Conservation (phyloP, 495 filamentous ascomycete genomes). For the Cladorrhinum samala region DNA sequence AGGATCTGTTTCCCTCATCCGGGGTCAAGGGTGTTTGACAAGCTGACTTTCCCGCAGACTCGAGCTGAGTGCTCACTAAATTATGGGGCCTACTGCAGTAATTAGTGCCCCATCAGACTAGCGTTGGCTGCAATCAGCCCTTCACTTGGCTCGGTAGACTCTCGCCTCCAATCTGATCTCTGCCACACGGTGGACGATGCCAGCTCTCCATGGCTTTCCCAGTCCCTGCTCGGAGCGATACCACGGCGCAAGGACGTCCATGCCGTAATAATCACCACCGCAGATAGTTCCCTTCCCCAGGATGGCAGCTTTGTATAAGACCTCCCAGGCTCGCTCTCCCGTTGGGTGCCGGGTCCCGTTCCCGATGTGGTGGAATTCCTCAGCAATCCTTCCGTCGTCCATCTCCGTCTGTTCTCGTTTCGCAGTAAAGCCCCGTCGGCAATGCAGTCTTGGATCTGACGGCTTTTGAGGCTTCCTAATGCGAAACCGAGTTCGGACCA, state of each 20-base stretch:
- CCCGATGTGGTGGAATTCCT: background rate
- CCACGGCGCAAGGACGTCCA: background rate
- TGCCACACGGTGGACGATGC: conserved; percentile 1
- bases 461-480: background rate
- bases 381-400: background rate
- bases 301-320: conserved; percentile 4
- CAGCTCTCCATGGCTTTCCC: background rate
- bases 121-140: conserved; percentile 6
- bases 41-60: conserved; percentile 8
- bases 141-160: background rate
- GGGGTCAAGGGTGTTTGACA: conserved; percentile 2
- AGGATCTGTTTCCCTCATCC: conserved; percentile 3
- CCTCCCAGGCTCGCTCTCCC: background rate
- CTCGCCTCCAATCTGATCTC: background rate
- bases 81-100: conserved; percentile 6
- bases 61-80: background rate
- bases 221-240: conserved; percentile 2
- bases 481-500: background rate
- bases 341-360: background rate
- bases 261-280: conserved; percentile 1
- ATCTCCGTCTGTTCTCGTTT: background rate
- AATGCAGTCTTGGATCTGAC: too few relatives aligned
- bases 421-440: too few relatives aligned
- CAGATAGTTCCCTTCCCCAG: background rate
- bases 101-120: conserved; percentile 1